These are phyloP conservation scores for Solanum clarkiae DNA, from an alignment of 257 asterid species.

Conservation along the genomic window DNA sequence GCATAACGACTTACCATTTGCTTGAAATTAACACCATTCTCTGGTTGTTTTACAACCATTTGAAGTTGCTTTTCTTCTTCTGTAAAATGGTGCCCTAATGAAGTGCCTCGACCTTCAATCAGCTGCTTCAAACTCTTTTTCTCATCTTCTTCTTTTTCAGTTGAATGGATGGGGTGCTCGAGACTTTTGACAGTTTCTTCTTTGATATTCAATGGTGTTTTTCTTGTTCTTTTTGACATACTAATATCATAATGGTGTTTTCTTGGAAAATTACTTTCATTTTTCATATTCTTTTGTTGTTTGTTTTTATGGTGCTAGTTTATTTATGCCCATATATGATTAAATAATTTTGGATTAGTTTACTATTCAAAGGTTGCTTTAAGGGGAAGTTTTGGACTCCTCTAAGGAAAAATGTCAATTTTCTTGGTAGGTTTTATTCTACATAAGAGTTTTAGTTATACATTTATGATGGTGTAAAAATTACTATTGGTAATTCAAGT, in stretches of 20 bases:
- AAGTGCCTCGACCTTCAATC: slow-evolving; percentile 4
- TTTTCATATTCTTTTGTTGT: not conserved
- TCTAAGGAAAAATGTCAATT: not conserved
- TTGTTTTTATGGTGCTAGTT: not conserved
- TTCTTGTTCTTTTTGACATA: slow-evolving; percentile 5
- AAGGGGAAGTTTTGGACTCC: not conserved
- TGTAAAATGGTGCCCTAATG: not conserved
- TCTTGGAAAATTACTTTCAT: not conserved
- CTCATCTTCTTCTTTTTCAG: not conserved
- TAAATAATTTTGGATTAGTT: not conserved
- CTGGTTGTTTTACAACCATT: not conserved
- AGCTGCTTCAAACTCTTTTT: slow-evolving; percentile 3
- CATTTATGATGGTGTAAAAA: no score
- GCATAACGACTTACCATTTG: slow-evolving; percentile 23
- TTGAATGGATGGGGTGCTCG: not conserved
- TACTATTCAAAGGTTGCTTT: not conserved
- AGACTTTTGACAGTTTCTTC: not conserved
- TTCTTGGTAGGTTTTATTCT: not conserved
- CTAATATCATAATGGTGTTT: slow-evolving; percentile 1
- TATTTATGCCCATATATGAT: not conserved
- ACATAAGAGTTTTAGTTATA: not conserved
- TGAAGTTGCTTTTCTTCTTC: not conserved
- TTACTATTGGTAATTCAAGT: no score
- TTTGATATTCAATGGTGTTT: not conserved
- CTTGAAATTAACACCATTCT: not conserved